Evolutionary conservation across 768 basidiomycete species (phyloP).

Genomic region (Krasilnikovozyma curviuscula): DNA sequence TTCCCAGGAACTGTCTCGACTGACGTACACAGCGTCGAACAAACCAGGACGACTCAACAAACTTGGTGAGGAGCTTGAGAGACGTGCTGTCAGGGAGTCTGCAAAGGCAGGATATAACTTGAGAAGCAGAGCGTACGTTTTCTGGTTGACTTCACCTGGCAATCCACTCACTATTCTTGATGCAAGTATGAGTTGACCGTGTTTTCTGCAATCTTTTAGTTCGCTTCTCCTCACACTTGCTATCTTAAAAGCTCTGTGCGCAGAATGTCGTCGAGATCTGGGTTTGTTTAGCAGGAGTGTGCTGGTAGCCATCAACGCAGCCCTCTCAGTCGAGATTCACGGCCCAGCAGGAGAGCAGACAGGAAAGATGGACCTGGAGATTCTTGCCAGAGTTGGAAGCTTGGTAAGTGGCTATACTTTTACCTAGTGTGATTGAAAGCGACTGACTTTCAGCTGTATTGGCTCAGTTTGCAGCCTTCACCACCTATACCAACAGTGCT

Average conservation of each 20-base stretch:
- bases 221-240: constrained; percentile 5
- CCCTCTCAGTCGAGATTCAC: constrained; percentile 18
- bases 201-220: background rate
- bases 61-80: constrained; percentile 23
- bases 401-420: constrained; percentile 38
- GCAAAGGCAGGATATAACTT: constrained; percentile 3
- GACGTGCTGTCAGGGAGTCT: constrained; percentile 20
- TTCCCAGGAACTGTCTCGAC: constrained; percentile 22
- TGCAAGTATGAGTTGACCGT: no score
- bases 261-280: constrained; percentile 18
- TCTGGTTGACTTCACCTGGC: background rate
- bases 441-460: background rate
- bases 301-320: constrained; percentile 17
- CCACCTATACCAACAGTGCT: constrained; percentile 73
- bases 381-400: constrained; percentile 39
- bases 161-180: no score
- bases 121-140: constrained; percentile 2
- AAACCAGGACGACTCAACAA: constrained; percentile 22
- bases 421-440: background rate
- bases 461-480: constrained; percentile 71
- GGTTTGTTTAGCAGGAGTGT: constrained; percentile 20
- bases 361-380: constrained; percentile 22
- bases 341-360: constrained; percentile 13
- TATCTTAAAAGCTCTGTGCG: constrained; percentile 1
- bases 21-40: constrained; percentile 22